phyloP scores from a whole-genome alignment of 106 monocot genomes.

The Phalaenopsis aphrodite region DNA sequence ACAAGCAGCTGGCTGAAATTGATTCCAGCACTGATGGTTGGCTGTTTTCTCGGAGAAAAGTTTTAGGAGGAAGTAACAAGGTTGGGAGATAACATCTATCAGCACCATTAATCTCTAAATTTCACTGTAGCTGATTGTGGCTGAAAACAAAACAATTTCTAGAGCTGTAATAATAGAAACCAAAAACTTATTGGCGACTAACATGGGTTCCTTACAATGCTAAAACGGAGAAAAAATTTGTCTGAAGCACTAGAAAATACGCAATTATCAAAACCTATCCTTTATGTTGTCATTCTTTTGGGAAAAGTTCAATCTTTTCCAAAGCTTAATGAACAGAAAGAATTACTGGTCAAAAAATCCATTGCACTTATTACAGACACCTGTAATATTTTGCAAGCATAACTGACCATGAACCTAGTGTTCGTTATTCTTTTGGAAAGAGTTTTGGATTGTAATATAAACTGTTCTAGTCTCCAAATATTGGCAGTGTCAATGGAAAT shows the following conservation, averaged over 20 bases:
- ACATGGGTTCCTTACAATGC: conserved; percentile 51
- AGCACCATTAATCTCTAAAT: no score
- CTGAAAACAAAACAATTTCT: no score
- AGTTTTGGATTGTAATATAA: background rate
- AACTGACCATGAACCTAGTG: conserved; percentile 62
- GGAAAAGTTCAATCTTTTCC: conserved; percentile 57
- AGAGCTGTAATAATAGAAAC: no score
- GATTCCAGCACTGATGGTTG: no score
- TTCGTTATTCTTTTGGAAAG: conserved; percentile 88
- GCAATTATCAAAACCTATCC: conserved; percentile 48
- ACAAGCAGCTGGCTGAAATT: no score
- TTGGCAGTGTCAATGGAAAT: no score
- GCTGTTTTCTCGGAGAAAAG: no score
- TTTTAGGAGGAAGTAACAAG: no score
- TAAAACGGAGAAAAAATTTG: conserved; percentile 57
- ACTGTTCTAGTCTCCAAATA: no score
- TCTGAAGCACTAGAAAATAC: conserved; percentile 33
- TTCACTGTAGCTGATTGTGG: no score
- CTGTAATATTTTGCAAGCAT: conserved; percentile 29
- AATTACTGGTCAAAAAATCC: conserved; percentile 85
- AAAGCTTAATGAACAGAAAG: conserved; percentile 59
- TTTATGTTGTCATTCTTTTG: conserved; percentile 78
- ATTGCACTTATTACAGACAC: conserved; percentile 47
- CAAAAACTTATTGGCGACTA: background rate
- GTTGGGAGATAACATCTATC: no score